A percentile compares a stretch with the other conserved stretches of the same genome.
Conservation (phyloP, 768 basidiomycete genomes). For the Rhizopogon vinicolor region DNA sequence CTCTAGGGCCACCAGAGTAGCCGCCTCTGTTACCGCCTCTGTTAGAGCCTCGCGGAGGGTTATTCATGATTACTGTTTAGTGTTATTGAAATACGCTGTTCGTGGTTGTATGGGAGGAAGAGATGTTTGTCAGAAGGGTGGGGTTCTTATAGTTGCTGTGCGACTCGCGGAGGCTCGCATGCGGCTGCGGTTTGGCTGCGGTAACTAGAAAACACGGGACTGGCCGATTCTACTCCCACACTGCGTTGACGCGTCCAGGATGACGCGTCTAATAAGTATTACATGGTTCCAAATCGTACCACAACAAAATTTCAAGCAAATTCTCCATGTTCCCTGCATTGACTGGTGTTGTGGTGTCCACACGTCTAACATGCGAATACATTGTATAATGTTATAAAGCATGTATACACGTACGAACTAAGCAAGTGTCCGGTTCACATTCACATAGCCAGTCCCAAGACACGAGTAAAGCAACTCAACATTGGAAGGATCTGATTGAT, state of each 20-base stretch:
- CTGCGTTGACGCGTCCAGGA: too few relatives aligned
- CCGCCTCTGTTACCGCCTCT: conserved; percentile 13
- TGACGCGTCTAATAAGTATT: too few relatives aligned
- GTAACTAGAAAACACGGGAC: too few relatives aligned
- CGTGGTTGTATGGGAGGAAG: neutral
- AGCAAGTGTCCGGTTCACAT: conserved; percentile 75
- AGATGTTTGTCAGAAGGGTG: neutral
- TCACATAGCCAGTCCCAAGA: conserved; percentile 89
- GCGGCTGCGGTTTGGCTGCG: too few relatives aligned
- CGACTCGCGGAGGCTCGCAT: too few relatives aligned
- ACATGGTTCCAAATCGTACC: too few relatives aligned
- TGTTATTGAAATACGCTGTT: neutral
- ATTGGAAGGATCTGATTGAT: conserved; percentile 44
- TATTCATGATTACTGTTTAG: neutral
- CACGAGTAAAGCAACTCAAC: conserved; percentile 79
- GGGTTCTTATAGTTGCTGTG: neutral
- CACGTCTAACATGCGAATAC: too few relatives aligned
- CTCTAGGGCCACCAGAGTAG: conserved; percentile 9
- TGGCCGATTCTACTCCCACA: too few relatives aligned
- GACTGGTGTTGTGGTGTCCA: too few relatives aligned
- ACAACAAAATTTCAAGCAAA: too few relatives aligned
- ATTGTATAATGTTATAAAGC: neutral
- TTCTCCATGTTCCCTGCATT: too few relatives aligned
- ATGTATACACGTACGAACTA: conserved; percentile 23
- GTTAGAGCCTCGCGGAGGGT: conserved; percentile 2